Evolutionary conservation across 2,329 filamentous ascomycete genomes (phyloP).

Genomic region (Fusarium miscanthi): DNA sequence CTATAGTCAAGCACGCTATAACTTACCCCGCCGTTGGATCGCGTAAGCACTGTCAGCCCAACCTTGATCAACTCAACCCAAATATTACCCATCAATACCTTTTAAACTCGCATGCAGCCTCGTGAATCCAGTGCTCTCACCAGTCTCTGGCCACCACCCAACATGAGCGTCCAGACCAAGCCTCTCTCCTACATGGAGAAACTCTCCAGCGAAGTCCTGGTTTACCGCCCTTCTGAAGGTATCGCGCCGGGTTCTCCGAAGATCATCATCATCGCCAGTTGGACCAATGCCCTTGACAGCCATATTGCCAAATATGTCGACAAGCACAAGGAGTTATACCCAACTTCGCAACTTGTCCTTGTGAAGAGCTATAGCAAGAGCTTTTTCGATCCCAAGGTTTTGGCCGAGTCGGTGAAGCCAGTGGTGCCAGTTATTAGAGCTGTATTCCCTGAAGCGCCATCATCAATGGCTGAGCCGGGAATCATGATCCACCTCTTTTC

Average conservation of each 20-base stretch:
- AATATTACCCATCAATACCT: not conserved
- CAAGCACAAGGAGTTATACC: conserved; percentile 8
- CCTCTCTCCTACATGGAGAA: conserved; percentile 26
- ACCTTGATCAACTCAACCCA: not conserved
- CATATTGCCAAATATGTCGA: conserved; percentile 33
- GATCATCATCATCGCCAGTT: conserved; percentile 20
- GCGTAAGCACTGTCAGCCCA: conserved; percentile 5
- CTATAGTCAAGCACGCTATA: not conserved
- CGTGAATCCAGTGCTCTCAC: not conserved
- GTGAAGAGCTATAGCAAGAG: conserved; percentile 5
- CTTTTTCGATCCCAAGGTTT: not conserved
- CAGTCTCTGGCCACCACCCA: no score
- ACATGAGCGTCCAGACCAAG: not conserved
- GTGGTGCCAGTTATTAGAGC: conserved; percentile 1
- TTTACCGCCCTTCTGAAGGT: conserved; percentile 3
- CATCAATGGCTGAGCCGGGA: not conserved
- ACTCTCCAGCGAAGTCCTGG: conserved; percentile 6
- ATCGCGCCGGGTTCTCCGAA: not conserved
- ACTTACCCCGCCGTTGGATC: not conserved
- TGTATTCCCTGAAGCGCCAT: not conserved
- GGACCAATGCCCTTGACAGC: conserved; percentile 18
- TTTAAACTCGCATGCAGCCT: not conserved
- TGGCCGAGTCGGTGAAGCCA: not conserved
- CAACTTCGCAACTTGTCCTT: not conserved
- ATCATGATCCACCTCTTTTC: conserved; percentile 20